Evolutionary conservation across 2,329 filamentous ascomycete species (phyloP).

Genomic region (Endocalyx cinctus): DNA sequence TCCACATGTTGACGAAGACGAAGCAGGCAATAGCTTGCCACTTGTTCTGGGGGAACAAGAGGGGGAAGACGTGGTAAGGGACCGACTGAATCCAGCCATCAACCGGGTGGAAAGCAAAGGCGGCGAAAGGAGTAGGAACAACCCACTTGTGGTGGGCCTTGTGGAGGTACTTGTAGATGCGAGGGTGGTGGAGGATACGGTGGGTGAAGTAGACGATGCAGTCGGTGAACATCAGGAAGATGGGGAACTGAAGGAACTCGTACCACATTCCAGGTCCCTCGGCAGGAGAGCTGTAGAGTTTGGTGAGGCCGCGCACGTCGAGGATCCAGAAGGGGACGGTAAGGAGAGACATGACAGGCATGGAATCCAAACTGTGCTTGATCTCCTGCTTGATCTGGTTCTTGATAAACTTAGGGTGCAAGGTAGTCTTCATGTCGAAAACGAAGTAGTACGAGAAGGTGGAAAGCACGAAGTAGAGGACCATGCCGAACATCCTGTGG

Average conservation of each 20-base stretch:
- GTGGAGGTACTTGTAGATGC: conserved; percentile 82
- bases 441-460: conserved; percentile 80
- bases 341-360: conserved; percentile 78
- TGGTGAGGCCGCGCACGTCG: conserved; percentile 80
- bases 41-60: conserved; percentile 90
- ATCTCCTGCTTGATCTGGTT: conserved; percentile 89
- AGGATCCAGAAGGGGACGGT: conserved; percentile 77
- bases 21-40: conserved; percentile 82
- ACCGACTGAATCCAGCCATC: conserved; percentile 86
- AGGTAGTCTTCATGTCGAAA: conserved; percentile 84
- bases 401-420: conserved; percentile 92
- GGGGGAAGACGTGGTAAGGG: conserved; percentile 90
- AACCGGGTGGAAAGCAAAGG: conserved; percentile 89
- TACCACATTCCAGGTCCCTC: conserved; percentile 76
- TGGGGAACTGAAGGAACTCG: conserved; percentile 76
- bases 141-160: conserved; percentile 99
- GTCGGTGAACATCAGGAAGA: conserved; percentile 75
- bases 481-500: conserved; percentile 73
- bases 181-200: conserved; percentile 66
- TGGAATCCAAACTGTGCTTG: conserved; percentile 66
- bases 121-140: conserved; percentile 91
- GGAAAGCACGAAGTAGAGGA: conserved; percentile 82
- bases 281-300: conserved; percentile 76
- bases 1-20: conserved; percentile 94
- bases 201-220: conserved; percentile 78